These are phyloP conservation scores for Cyclostephanos tholiformis DNA, from an alignment of 108 stramenopile genomes.

Conservation along the genomic window DNA sequence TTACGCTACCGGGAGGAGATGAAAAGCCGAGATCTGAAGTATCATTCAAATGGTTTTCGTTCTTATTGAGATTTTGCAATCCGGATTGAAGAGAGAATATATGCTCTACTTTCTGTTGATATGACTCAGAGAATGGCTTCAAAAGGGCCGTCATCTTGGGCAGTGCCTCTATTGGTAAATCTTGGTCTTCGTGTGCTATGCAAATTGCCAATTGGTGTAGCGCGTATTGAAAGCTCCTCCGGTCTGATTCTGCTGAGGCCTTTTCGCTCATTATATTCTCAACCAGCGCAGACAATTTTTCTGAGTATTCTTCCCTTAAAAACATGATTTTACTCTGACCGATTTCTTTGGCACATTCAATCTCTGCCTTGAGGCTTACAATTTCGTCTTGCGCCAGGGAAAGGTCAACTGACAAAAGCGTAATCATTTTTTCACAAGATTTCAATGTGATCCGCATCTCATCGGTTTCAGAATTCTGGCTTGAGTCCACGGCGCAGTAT, in stretches of 20 bases:
- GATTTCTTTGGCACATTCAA: constrained; percentile 16
- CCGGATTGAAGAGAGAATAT: constrained; percentile 9
- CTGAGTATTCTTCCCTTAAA: constrained; percentile 8
- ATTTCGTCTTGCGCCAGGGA: constrained; percentile 11
- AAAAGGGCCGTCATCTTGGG: constrained; percentile 22
- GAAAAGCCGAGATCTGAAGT: background rate
- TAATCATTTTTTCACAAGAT: constrained; percentile 9
- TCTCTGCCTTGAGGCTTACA: constrained; percentile 16
- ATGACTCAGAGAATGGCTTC: constrained; percentile 4
- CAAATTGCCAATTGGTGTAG: constrained; percentile 3
- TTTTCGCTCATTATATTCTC: constrained; percentile 6
- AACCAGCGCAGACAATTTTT: constrained; percentile 9
- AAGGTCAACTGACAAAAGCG: constrained; percentile 9
- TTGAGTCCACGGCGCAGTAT: background rate
- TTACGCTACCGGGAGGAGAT: background rate
- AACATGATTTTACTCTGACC: constrained; percentile 10
- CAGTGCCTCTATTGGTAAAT: background rate
- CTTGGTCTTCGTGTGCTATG: constrained; percentile 9
- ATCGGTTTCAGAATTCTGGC: background rate
- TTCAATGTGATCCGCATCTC: background rate
- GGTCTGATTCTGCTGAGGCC: constrained; percentile 14
- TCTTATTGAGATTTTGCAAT: background rate
- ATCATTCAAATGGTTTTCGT: constrained; percentile 5
- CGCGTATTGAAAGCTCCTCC: constrained; percentile 14
- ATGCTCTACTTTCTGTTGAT: constrained; percentile 21